phyloP scores from a whole-genome alignment of 768 basidiomycete genomes.

The Amanita rimosa region DNA sequence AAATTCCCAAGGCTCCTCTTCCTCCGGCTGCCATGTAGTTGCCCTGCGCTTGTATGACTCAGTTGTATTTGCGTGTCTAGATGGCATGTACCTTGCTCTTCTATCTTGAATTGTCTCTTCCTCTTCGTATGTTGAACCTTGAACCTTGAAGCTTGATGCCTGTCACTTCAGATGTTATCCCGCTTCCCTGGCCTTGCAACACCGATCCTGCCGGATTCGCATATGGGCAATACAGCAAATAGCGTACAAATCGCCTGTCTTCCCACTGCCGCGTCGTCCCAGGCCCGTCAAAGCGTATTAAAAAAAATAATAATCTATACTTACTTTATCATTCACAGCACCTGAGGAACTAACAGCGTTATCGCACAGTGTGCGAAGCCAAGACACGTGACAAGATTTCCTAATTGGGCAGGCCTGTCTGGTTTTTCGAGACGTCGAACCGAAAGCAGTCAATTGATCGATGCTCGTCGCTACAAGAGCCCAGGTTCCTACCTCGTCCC shows the following conservation, averaged over 20 bases:
- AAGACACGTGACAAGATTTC: slow-evolving; percentile 14
- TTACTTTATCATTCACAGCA: too few species aligned
- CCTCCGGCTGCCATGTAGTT: not conserved
- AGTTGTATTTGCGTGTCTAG: not conserved
- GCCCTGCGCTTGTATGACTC: slow-evolving; percentile 1
- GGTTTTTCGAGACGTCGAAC: slow-evolving; percentile 18
- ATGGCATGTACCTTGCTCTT: too few species aligned
- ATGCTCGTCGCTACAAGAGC: slow-evolving; percentile 15
- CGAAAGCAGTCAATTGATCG: slow-evolving; percentile 23
- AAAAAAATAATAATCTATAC: too few species aligned
- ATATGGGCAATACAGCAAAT: too few species aligned
- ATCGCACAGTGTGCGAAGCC: not conserved
- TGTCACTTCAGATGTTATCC: not conserved
- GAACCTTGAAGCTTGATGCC: too few species aligned
- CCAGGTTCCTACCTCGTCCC: slow-evolving; percentile 3
- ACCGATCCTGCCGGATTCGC: too few species aligned
- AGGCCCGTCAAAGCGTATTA: slow-evolving; percentile 4
- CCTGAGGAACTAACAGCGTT: too few species aligned
- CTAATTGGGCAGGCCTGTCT: slow-evolving; percentile 17
- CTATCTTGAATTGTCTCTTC: too few species aligned
- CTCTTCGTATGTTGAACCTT: too few species aligned
- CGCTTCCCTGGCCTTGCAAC: too few species aligned
- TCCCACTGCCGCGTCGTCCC: not conserved
- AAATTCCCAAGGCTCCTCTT: not conserved
- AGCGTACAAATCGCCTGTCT: too few species aligned